These are phyloP conservation scores for Penicillium sp. DNA, from an alignment of 2,329 filamentous ascomycete genomes.

Conservation along the genomic window DNA sequence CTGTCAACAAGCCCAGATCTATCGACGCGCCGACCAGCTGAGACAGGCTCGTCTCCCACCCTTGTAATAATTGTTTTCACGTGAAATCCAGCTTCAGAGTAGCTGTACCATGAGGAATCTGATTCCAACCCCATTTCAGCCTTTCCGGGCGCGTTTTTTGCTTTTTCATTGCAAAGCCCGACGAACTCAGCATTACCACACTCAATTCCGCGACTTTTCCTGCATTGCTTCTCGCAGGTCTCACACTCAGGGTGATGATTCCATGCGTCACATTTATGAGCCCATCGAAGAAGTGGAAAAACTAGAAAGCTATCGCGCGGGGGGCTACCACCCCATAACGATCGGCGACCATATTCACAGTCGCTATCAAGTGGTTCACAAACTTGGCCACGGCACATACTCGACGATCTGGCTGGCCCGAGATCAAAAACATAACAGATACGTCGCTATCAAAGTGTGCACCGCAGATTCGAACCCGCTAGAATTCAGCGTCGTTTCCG, in stretches of 20 bases:
- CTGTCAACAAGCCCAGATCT: too few species aligned
- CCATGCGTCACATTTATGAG: background rate
- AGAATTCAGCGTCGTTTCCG: slow-evolving; percentile 10
- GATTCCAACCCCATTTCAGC: background rate
- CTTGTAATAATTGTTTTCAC: background rate
- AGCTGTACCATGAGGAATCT: background rate
- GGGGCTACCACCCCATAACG: slow-evolving; percentile 25
- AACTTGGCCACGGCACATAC: slow-evolving; percentile 35
- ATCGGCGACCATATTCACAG: slow-evolving; percentile 24
- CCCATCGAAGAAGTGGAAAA: slow-evolving; percentile 17
- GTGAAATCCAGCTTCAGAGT: background rate
- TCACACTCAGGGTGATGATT: background rate
- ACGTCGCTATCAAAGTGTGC: slow-evolving; percentile 24
- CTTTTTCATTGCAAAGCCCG: background rate
- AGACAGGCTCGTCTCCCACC: background rate
- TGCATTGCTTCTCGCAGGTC: background rate
- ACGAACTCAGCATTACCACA: background rate
- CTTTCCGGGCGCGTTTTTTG: background rate
- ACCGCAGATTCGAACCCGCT: slow-evolving; percentile 15
- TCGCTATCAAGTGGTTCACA: slow-evolving; percentile 35
- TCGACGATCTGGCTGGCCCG: slow-evolving; percentile 29
- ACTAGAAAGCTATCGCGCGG: slow-evolving; percentile 19
- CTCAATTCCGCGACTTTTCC: background rate
- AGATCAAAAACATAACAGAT: slow-evolving; percentile 15
- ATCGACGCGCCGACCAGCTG: background rate